Evolutionary conservation across 768 basidiomycete genomes (phyloP).

Genomic region (Tricholoma furcatifolium): DNA sequence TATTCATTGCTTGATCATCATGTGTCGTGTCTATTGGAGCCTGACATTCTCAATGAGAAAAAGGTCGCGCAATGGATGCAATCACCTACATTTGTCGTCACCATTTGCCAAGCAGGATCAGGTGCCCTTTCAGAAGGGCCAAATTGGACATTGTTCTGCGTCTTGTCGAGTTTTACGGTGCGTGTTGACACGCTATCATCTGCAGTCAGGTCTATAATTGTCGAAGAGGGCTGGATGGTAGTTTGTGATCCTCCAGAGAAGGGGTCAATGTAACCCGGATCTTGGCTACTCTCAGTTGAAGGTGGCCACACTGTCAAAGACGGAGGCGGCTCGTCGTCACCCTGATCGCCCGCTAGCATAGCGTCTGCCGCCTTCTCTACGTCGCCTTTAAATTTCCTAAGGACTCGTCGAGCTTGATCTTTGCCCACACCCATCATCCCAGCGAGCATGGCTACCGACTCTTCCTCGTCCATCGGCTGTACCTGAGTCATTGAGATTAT

Average conservation of each 20-base stretch:
- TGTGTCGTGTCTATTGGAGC: conserved; percentile 35
- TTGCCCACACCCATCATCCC: conserved; percentile 33
- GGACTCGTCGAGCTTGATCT: conserved; percentile 51
- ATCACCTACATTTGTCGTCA: conserved; percentile 58
- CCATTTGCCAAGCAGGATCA: conserved; percentile 68
- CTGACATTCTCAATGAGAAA: conserved; percentile 22
- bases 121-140: conserved; percentile 61
- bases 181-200: conserved; percentile 55
- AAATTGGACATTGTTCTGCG: conserved; percentile 42
- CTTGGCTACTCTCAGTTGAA: conserved; percentile 20
- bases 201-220: conserved; percentile 59
- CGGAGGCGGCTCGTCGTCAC: conserved; percentile 22
- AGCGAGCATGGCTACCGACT: conserved; percentile 31
- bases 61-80: background rate
- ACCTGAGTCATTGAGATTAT: conserved; percentile 20
- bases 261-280: conserved; percentile 16
- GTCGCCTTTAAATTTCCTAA: conserved; percentile 61
- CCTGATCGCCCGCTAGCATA: conserved; percentile 50
- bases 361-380: conserved; percentile 55
- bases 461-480: conserved; percentile 25
- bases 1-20: conserved; percentile 63
- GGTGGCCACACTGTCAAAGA: conserved; percentile 16
- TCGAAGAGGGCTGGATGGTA: conserved; percentile 19
- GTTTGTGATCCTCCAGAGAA: conserved; percentile 7
- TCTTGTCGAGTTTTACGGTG: conserved; percentile 55